Base-by-base conservation (phyloP, 192 early-diverging fungal species). In the Thamnidium elegans region DNA sequence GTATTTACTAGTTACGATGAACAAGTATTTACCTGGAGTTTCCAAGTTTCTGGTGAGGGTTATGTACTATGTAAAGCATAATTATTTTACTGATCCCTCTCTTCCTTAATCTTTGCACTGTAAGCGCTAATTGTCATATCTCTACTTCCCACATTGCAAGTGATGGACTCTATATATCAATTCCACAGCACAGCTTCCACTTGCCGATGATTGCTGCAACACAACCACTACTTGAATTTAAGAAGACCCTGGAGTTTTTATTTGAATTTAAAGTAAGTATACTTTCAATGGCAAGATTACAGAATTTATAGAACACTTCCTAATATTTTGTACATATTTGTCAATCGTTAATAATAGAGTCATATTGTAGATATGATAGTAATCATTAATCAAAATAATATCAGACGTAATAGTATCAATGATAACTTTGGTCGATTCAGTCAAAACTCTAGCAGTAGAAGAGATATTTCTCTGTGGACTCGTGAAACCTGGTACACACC, bases 231-330 rank as follows among this genome's bases (percentile, higher is more conserved):
- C 50, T 51, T 26, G 21, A 51, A 51, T 51, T 51, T 26, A 26
- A 51, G 21, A 51, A 51, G 50, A 51, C 21, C 21, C 21, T 51
- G 50, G 50, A 51, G 21, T 51, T 51, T 51, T 26, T 51, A 26
- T 26, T 51, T 21, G 21, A 26, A 26, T 51, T 21, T 51, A 51
- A 51, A 51, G 50, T 51, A 26, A 51, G 17, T 26, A 51, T 51
- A 50, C 48, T 50, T 50, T 50, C 48, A 50, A 50, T 50, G 48
- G 48, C 48, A 50, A 50, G 48, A 50, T 50, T 50, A 50, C 48
- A 50, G 48, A 50, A 50, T 50, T 50, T 50, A 50, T 50, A 50
- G 48, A 50, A 21, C 50, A 51, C 21, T 51, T 51, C 50, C 50
- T 51, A 26, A 21, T 51, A 51, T 26, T 51, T 51, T 51, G 48